Conservation (phyloP, 495 filamentous ascomycete species). For the Glarea lozoyensis region DNA sequence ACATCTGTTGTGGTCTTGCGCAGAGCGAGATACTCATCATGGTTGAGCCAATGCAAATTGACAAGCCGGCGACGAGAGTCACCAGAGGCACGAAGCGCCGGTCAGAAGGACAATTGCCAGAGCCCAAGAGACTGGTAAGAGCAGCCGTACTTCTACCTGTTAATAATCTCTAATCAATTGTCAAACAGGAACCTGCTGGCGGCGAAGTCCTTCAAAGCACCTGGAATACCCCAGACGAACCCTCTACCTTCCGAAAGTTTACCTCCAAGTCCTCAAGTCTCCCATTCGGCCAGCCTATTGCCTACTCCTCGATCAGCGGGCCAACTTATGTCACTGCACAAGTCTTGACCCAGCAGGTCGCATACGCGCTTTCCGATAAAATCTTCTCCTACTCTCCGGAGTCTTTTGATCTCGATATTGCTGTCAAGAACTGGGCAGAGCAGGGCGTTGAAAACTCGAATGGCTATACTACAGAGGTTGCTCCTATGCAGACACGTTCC, state of each 20-base stretch:
- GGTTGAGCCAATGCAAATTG: conserved; percentile 16
- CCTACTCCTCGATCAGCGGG: conserved; percentile 64
- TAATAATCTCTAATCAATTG: neutral
- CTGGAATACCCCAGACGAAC: conserved; percentile 15
- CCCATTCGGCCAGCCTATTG: conserved; percentile 51
- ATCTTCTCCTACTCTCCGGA: conserved; percentile 95
- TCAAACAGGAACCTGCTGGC: conserved; percentile 14
- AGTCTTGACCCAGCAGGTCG: conserved; percentile 87
- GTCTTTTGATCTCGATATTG: conserved; percentile 78
- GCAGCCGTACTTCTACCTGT: neutral
- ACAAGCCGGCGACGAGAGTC: conserved; percentile 1
- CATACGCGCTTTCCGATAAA: conserved; percentile 88
- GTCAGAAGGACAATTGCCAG: conserved; percentile 5
- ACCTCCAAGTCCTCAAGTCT: conserved; percentile 41
- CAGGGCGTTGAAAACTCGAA: conserved; percentile 63
- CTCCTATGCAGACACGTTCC: conserved; percentile 74
- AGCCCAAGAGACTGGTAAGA: conserved; percentile 3
- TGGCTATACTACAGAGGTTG: conserved; percentile 68
- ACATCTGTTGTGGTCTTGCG: too few species aligned
- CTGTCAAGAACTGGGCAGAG: conserved; percentile 65
- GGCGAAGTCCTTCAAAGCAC: conserved; percentile 15
- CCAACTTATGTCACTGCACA: conserved; percentile 89
- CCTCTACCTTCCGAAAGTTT: conserved; percentile 15
- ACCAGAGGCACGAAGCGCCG: conserved; percentile 11
- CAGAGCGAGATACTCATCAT: too few species aligned